These are phyloP conservation scores for Fusarium coffeatum DNA, from an alignment of 2,329 filamentous ascomycete genomes.

Conservation along the genomic window DNA sequence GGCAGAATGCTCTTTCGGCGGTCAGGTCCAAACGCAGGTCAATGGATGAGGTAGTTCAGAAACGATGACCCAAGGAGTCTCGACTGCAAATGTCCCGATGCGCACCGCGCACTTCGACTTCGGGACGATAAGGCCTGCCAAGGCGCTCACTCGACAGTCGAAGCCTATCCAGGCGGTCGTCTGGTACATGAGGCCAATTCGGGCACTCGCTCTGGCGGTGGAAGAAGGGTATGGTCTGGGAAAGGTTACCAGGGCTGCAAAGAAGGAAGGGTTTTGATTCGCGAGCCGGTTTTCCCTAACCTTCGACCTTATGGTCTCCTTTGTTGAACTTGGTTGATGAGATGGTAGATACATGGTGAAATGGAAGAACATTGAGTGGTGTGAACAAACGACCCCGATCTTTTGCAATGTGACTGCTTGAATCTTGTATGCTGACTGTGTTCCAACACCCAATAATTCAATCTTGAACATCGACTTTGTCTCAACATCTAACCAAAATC, in stretches of 20 bases:
- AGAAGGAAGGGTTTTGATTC: background rate
- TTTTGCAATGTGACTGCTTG: background rate
- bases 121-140: background rate
- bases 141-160: background rate
- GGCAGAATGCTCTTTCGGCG: background rate
- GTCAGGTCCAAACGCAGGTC: background rate
- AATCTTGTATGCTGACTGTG: background rate
- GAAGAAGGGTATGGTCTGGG: background rate
- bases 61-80: background rate
- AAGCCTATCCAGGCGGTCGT: background rate
- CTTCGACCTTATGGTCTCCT: background rate
- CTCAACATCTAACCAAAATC: background rate
- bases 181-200: background rate
- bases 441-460: background rate
- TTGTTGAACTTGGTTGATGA: background rate
- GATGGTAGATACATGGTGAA: background rate
- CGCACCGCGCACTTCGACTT: background rate
- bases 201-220: background rate
- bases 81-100: background rate
- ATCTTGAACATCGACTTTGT: too few species aligned
- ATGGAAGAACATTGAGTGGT: background rate
- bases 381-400: background rate
- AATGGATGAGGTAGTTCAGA: background rate
- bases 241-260: background rate
- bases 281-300: background rate